These are phyloP conservation scores for Stagonosporopsis rhizophila DNA, from an alignment of 2,329 filamentous ascomycete species.

Conservation along the genomic window DNA sequence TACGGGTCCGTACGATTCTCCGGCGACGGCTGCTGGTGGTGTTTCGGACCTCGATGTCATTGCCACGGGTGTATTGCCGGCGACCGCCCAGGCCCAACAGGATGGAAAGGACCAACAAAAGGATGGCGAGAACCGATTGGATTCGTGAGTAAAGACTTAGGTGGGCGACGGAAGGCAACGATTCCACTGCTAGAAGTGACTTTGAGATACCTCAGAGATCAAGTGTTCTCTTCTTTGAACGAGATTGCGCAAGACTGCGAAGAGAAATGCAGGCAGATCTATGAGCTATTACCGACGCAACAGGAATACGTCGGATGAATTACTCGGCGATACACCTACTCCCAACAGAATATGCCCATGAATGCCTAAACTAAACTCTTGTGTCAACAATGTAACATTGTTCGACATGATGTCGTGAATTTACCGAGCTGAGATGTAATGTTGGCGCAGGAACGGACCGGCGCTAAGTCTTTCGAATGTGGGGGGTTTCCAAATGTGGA, in stretches of 20 bases:
- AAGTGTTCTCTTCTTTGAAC: background rate
- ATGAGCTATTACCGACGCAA: too few species aligned
- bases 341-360: too few species aligned
- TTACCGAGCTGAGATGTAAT: too few species aligned
- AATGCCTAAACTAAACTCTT: too few species aligned
- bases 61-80: conserved; percentile 38
- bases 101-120: conserved; percentile 17
- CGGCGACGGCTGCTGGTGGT: conserved; percentile 38
- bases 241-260: too few species aligned
- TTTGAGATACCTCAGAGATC: background rate
- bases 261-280: too few species aligned
- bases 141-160: background rate
- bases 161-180: background rate
- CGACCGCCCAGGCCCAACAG: conserved; percentile 25
- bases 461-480: conserved; percentile 3
- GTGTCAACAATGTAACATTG: too few species aligned
- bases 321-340: too few species aligned
- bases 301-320: too few species aligned
- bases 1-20: conserved; percentile 43
- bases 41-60: conserved; percentile 44
- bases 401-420: too few species aligned
- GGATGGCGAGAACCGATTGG: background rate
- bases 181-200: background rate
- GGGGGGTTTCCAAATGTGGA: conserved; percentile 1
- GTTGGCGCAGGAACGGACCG: background rate